phyloP scores from a whole-genome alignment of 768 basidiomycete genomes.

The Sarcomyxa edulis region DNA sequence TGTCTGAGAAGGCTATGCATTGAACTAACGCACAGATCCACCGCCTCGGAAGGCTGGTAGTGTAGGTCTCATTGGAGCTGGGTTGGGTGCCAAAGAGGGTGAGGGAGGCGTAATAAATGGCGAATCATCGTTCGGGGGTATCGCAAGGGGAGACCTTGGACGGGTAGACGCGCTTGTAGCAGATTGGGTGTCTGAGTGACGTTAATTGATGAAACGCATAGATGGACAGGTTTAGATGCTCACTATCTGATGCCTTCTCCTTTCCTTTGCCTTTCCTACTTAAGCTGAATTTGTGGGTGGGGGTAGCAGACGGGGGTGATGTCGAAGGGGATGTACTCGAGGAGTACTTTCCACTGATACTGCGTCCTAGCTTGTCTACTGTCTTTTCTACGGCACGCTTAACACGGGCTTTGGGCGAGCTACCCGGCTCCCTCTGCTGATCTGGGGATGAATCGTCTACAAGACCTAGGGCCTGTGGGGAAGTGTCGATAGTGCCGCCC shows the following conservation, averaged over 20 bases:
- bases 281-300: slow-evolving; percentile 47
- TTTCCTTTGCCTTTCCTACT: slow-evolving; percentile 46
- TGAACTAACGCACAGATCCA: slow-evolving; percentile 53
- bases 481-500: slow-evolving; percentile 25
- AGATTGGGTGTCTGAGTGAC: slow-evolving; percentile 15
- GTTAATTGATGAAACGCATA: slow-evolving; percentile 8
- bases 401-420: slow-evolving; percentile 38
- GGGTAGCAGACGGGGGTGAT: slow-evolving; percentile 17
- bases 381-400: slow-evolving; percentile 47
- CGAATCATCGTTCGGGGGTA: slow-evolving; percentile 38
- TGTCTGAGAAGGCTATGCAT: slow-evolving; percentile 7
- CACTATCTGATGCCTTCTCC: slow-evolving; percentile 18
- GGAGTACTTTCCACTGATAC: slow-evolving; percentile 38
- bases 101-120: slow-evolving; percentile 75
- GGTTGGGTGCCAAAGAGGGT: slow-evolving; percentile 35
- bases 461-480: slow-evolving; percentile 24
- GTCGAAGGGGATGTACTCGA: slow-evolving; percentile 22
- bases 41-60: slow-evolving; percentile 56
- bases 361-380: slow-evolving; percentile 56
- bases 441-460: slow-evolving; percentile 22
- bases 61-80: slow-evolving; percentile 34
- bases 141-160: slow-evolving; percentile 9
- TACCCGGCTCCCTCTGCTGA: slow-evolving; percentile 11
- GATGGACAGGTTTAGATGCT: slow-evolving; percentile 10
- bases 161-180: slow-evolving; percentile 24